phyloP scores from a whole-genome alignment of 768 basidiomycete species.

The Podaxis sp. region DNA sequence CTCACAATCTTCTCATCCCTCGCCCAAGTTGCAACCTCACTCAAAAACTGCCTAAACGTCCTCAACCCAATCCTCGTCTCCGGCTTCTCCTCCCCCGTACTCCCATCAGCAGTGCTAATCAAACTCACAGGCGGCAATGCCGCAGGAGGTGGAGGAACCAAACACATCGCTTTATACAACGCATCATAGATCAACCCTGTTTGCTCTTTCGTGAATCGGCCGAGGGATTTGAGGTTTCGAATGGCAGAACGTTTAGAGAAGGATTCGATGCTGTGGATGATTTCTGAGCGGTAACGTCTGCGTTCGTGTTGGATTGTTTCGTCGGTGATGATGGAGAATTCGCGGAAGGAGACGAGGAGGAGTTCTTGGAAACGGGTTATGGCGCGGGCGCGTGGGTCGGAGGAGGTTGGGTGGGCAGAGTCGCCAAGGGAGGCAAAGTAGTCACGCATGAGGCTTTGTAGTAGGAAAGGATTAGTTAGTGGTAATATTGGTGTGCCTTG shows the following conservation, averaged over 20 bases:
- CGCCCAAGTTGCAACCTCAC: slow-evolving; percentile 94
- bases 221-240: slow-evolving; percentile 77
- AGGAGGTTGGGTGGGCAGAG: slow-evolving; percentile 87
- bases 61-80: slow-evolving; percentile 85
- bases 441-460: slow-evolving; percentile 79
- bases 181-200: slow-evolving; percentile 90
- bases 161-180: slow-evolving; percentile 78
- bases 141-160: slow-evolving; percentile 63
- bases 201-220: slow-evolving; percentile 83
- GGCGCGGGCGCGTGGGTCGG: slow-evolving; percentile 84
- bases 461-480: neutral
- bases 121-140: slow-evolving; percentile 40
- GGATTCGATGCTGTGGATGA: slow-evolving; percentile 88
- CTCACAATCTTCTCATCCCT: slow-evolving; percentile 87
- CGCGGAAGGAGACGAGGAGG: slow-evolving; percentile 93
- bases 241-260: slow-evolving; percentile 92
- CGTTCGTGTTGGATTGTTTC: slow-evolving; percentile 89
- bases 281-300: slow-evolving; percentile 79
- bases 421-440: slow-evolving; percentile 94
- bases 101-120: slow-evolving; percentile 51
- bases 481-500: neutral
- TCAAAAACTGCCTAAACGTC: slow-evolving; percentile 88
- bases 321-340: slow-evolving; percentile 94
- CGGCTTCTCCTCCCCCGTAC: slow-evolving; percentile 58
- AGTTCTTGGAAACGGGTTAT: slow-evolving; percentile 98